Conservation (phyloP, 148 eudicot genomes). For the Spergularia marina region DNA sequence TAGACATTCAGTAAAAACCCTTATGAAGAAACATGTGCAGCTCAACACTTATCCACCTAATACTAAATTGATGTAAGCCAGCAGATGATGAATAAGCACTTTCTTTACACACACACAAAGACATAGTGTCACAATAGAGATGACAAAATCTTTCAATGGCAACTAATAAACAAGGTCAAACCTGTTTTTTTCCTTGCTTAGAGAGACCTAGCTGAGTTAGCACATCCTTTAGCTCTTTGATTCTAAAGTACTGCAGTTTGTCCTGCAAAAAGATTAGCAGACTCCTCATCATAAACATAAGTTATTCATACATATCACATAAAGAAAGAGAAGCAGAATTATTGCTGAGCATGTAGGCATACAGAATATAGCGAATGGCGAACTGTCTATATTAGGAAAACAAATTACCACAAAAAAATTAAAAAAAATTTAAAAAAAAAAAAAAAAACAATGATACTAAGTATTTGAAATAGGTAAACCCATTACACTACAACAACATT, state of each 20-base stretch:
- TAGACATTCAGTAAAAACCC: no score
- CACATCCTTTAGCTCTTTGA: slow-evolving; percentile 93
- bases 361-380: background rate
- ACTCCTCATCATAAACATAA: background rate
- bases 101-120: background rate
- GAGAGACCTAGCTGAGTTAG: slow-evolving; percentile 73
- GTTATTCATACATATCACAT: background rate
- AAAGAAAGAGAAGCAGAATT: background rate
- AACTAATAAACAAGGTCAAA: slow-evolving; percentile 12
- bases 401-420: no score
- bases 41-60: no score
- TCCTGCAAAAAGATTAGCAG: slow-evolving; percentile 44
- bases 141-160: background rate
- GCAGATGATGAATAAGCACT: background rate
- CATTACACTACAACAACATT: no score
- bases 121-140: background rate
- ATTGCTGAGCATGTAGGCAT: background rate
- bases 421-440: no score
- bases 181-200: slow-evolving; percentile 98
- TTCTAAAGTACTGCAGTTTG: slow-evolving; percentile 73
- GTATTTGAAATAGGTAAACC: no score
- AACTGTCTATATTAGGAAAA: no score
- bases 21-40: no score
- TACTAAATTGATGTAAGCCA: no score
- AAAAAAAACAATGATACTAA: no score